Evolutionary conservation across 2,329 filamentous ascomycete genomes (phyloP), one percentile per base, ranked within the genome.

Genomic region (Fusarium sp.): DNA sequence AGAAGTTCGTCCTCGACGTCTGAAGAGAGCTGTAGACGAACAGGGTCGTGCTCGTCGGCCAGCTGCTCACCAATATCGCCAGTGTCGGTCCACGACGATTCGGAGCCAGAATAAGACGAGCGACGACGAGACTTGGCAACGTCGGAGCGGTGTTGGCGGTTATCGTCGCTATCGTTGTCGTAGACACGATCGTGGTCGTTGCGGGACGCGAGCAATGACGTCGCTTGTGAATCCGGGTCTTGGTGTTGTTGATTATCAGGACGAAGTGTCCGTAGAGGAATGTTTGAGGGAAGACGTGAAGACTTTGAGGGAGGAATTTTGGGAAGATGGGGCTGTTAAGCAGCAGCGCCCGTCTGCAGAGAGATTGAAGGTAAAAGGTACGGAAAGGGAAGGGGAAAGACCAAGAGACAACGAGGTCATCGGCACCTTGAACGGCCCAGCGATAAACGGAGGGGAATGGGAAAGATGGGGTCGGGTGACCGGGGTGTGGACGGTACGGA

Each of bases 61-160:
- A 95, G 88, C 87, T 97, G 96, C 85, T 98, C 96, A 79, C 94
- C 94, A 79, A 98, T 90, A 84, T 98, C 96, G 80, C 95, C 96
- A 50, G 96, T 98, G 83, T 98, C 95, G 81, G 94, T 95, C 95
- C 94, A 98, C 78, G 93, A 90, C 67, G 92, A 94, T 72, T 86
- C 85, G 83, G 94, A 93, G 79, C 87, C 87, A 79, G 87, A 88
- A 79, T 84, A 83, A 75, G 82, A 83, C 77, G 80, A 83, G 48
- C 66, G 77, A 57, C 66, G 76, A 47, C 66, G 72, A 26, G 63
- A 18, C 36, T 66, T 55, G 54, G 68, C 56, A 30, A 41, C 50
- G 66, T 59, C 66, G 64, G 54, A 55, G 50, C 51, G 64, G 64
- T 62, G 66, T 76, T 86, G 88, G 81, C 82, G 30, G 59, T 44